Percentiles rank a stretch among this genome's conserved stretches.
Conservation (phyloP, 177 flowering plant genomes). For the Vitis hybrid region DNA sequence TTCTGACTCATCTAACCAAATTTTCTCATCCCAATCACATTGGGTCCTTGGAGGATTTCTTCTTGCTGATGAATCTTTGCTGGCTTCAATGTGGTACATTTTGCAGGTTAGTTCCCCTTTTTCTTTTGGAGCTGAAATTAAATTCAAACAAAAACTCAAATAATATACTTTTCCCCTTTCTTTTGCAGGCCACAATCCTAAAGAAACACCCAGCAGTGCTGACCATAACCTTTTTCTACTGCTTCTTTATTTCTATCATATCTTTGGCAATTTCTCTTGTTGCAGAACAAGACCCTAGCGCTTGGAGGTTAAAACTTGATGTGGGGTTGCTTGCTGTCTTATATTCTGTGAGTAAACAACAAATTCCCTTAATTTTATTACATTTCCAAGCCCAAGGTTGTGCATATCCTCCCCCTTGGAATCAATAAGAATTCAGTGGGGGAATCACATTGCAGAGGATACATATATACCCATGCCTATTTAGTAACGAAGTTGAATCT, state of each 20-base stretch:
- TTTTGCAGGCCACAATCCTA: slow-evolving; percentile 14
- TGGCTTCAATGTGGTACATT: slow-evolving; percentile 12
- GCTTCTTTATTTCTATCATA: slow-evolving; percentile 16
- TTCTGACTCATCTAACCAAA: background rate
- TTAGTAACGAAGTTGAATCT: background rate
- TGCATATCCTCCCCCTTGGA: too few species aligned
- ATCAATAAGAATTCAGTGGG: too few species aligned
- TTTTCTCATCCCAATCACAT: slow-evolving; percentile 11
- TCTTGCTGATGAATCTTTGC: slow-evolving; percentile 12
- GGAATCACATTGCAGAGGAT: too few species aligned
- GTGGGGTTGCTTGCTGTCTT: slow-evolving; percentile 14
- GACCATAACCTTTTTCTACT: slow-evolving; percentile 5
- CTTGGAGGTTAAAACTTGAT: slow-evolving; percentile 23
- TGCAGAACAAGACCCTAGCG: slow-evolving; percentile 14
- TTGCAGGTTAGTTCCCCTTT: slow-evolving; percentile 15
- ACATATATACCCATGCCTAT: too few species aligned
- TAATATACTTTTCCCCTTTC: background rate
- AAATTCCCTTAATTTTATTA: too few species aligned
- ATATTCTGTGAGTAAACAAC: slow-evolving; percentile 10
- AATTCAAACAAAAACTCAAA: too few species aligned
- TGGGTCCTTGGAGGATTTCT: slow-evolving; percentile 33
- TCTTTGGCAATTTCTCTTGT: slow-evolving; percentile 12
- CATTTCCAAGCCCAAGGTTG: too few species aligned
- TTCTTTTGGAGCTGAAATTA: background rate
- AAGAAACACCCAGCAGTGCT: slow-evolving; percentile 25